Conservation (phyloP, 2,329 filamentous ascomycete species). For the Hypoxylon sp. region DNA sequence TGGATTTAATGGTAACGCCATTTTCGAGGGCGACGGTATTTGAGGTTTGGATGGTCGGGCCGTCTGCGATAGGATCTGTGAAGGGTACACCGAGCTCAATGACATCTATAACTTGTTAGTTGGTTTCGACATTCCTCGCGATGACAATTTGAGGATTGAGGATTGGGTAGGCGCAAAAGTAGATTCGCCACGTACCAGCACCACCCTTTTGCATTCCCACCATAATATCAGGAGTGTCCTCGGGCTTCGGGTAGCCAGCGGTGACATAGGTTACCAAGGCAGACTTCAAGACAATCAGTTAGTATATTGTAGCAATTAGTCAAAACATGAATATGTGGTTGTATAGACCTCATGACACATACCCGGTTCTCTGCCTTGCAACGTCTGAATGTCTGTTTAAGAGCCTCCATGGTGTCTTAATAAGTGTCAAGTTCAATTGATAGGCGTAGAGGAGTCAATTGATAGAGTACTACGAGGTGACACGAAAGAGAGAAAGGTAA, state of each 20-base stretch:
- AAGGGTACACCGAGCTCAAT: slow-evolving; percentile 97
- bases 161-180: neutral
- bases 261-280: slow-evolving; percentile 97
- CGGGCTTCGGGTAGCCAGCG: slow-evolving; percentile 87
- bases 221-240: slow-evolving; percentile 85
- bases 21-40: slow-evolving; percentile 92
- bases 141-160: neutral
- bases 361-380: slow-evolving; percentile 71
- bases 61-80: slow-evolving; percentile 97
- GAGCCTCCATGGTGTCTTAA: slow-evolving; percentile 63
- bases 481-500: neutral
- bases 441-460: slow-evolving; percentile 22
- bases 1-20: slow-evolving; percentile 83
- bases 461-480: neutral
- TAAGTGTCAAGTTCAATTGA: neutral
- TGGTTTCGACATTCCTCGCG: neutral
- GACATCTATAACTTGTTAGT: slow-evolving; percentile 71
- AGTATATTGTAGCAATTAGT: slow-evolving; percentile 3
- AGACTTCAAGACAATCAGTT: slow-evolving; percentile 62
- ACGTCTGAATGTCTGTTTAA: slow-evolving; percentile 69
- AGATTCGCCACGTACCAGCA: slow-evolving; percentile 68
- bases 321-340: neutral
- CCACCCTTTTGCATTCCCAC: slow-evolving; percentile 93
- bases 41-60: slow-evolving; percentile 94
- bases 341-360: slow-evolving; percentile 23